Percentiles rank a stretch among this genome's conserved stretches.
phyloP scores from a whole-genome alignment of 108 stramenopile genomes.

The Parietichytrium sp. region DNA sequence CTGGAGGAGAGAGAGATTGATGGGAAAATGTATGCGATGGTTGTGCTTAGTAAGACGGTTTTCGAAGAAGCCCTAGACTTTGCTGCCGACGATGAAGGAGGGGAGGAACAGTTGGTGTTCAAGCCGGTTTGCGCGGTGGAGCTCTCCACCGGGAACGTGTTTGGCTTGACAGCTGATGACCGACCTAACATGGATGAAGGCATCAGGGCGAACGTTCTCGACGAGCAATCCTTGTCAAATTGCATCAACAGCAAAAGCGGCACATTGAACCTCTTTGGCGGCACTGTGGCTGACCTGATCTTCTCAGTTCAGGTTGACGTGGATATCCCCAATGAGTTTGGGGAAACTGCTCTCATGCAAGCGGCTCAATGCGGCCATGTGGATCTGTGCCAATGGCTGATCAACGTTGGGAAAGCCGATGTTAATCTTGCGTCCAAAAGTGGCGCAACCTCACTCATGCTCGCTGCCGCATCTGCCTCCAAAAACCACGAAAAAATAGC shows the following conservation, averaged over 20 bases:
- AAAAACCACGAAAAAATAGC: background rate
- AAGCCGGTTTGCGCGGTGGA: background rate
- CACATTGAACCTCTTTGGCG: background rate
- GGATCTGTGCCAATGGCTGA: constrained; percentile 12
- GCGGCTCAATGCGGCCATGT: background rate
- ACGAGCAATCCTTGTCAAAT: background rate
- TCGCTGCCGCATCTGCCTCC: background rate
- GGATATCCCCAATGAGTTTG: background rate
- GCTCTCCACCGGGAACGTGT: background rate
- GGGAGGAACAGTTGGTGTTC: background rate
- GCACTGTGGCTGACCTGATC: constrained; percentile 13
- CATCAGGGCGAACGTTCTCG: background rate
- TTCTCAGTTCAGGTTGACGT: background rate
- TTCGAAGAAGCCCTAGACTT: background rate
- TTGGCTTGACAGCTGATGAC: background rate
- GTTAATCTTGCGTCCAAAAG: background rate
- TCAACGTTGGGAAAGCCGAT: background rate
- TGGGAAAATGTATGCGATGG: background rate
- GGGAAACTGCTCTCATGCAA: constrained; percentile 20
- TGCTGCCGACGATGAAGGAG: background rate
- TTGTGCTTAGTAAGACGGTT: background rate
- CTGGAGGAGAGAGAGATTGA: background rate
- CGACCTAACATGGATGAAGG: background rate
- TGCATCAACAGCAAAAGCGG: background rate
- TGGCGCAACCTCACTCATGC: background rate